Conservation (phyloP, 352 stramenopile species). For the Globisporangium viniferum region DNA sequence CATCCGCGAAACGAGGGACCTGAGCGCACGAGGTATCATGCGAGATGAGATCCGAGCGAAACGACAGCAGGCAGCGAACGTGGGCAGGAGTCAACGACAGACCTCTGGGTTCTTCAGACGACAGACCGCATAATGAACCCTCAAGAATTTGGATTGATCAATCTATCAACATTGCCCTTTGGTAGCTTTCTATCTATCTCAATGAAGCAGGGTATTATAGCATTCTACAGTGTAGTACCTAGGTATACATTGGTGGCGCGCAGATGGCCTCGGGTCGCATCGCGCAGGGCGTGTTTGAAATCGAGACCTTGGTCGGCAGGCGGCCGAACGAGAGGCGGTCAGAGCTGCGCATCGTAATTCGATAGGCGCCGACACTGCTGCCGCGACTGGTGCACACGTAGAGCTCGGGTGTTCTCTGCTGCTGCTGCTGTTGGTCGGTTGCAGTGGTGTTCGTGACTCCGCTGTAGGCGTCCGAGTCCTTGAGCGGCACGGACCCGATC, state of each 20-base stretch:
- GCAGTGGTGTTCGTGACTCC: slow-evolving; percentile 9
- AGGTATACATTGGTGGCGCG: neutral
- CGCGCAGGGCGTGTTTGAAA: neutral
- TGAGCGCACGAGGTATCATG: neutral
- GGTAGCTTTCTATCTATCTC: too few species aligned
- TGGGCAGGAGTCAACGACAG: neutral
- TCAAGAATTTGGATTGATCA: too few species aligned
- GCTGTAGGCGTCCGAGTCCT: slow-evolving; percentile 22
- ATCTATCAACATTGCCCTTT: too few species aligned
- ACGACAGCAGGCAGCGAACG: neutral
- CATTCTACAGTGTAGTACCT: neutral
- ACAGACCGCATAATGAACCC: neutral
- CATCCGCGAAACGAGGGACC: neutral
- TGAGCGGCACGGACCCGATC: slow-evolving; percentile 33
- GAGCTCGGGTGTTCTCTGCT: slow-evolving; percentile 29
- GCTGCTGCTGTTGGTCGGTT: slow-evolving; percentile 6
- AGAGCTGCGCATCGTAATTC: slow-evolving; percentile 32
- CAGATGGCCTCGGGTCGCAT: neutral
- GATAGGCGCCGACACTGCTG: slow-evolving; percentile 33
- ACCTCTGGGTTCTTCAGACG: neutral
- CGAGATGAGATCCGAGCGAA: neutral
- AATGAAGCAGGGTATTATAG: too few species aligned
- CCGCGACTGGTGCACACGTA: slow-evolving; percentile 24
- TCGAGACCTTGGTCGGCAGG: neutral
- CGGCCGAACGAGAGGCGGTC: slow-evolving; percentile 2